These are phyloP conservation scores for Neocatenulostroma microsporum DNA, from an alignment of 2,329 filamentous ascomycete genomes.

Conservation along the genomic window DNA sequence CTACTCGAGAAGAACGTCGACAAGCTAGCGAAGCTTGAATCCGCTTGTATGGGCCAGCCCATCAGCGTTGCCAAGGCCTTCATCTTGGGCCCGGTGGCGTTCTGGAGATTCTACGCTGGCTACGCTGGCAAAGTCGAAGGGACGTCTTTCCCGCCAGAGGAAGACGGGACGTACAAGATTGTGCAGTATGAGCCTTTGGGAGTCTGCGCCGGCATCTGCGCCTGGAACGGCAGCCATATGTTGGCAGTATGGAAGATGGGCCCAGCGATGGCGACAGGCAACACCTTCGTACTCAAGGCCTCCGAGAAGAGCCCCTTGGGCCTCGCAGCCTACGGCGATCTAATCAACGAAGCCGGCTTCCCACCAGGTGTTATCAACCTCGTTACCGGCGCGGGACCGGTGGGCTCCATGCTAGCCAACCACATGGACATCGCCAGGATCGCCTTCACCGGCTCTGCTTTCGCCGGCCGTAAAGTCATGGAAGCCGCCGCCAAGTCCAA, in stretches of 20 bases:
- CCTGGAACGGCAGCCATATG: constrained; percentile 36
- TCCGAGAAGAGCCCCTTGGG: constrained; percentile 57
- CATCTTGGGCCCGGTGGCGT: constrained; percentile 16
- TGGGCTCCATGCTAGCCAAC: constrained; percentile 56
- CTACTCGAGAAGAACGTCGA: constrained; percentile 32
- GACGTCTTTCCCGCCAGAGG: constrained; percentile 19
- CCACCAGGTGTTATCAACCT: constrained; percentile 39
- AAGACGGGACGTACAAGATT: constrained; percentile 19
- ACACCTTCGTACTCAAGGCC: constrained; percentile 54
- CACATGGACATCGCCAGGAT: constrained; percentile 59
- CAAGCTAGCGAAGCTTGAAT: constrained; percentile 55
- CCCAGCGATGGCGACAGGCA: constrained; percentile 53
- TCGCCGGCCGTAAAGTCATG: constrained; percentile 49
- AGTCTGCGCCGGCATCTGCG: constrained; percentile 36
- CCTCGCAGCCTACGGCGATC: constrained; percentile 32
- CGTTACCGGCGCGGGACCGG: constrained; percentile 39
- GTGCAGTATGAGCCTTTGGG: constrained; percentile 37
- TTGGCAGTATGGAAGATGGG: constrained; percentile 46
- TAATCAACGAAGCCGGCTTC: constrained; percentile 42
- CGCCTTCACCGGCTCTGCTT: constrained; percentile 67
- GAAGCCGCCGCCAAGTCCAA: constrained; percentile 37
- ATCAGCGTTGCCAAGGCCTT: constrained; percentile 30
- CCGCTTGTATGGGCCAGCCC: constrained; percentile 47
- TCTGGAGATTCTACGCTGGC: constrained; percentile 24
- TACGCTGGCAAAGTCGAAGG: constrained; percentile 23